Evolutionary conservation across 2,329 filamentous ascomycete genomes (phyloP).

Genomic region (Dactylonectria macrodidyma): DNA sequence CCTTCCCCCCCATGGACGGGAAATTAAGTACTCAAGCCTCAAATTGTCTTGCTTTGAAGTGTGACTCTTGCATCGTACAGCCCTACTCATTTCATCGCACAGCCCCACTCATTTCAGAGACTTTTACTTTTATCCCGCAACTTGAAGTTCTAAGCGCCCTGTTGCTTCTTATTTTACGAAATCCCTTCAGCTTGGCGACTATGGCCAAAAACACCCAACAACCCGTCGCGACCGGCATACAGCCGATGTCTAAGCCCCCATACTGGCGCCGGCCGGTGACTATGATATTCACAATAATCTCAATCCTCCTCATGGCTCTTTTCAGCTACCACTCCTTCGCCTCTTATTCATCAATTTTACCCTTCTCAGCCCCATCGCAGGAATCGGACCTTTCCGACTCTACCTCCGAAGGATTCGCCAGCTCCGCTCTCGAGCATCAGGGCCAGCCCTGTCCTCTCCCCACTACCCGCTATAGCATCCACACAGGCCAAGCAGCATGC

Average conservation of each 20-base stretch:
- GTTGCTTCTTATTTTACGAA: slow-evolving; percentile 2
- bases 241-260: too few species aligned
- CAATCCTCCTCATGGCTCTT: slow-evolving; percentile 13
- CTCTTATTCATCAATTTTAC: slow-evolving; percentile 17
- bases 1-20: not conserved
- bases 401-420: slow-evolving; percentile 8
- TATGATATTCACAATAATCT: too few species aligned
- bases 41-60: too few species aligned
- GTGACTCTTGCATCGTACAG: too few species aligned
- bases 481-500: slow-evolving; percentile 24
- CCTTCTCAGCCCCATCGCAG: slow-evolving; percentile 15
- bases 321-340: slow-evolving; percentile 14
- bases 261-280: too few species aligned
- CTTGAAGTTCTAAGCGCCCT: not conserved
- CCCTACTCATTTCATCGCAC: too few species aligned
- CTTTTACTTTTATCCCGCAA: too few species aligned
- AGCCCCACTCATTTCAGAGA: too few species aligned
- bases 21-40: not conserved
- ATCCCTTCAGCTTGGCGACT: too few species aligned
- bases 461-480: slow-evolving; percentile 24
- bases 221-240: too few species aligned
- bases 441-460: slow-evolving; percentile 24
- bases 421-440: slow-evolving; percentile 15
- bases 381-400: slow-evolving; percentile 17
- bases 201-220: too few species aligned